Percentiles rank a stretch among this genome's conserved stretches.
Conservation (phyloP, 192 early-diverging fungal genomes). For the Phlyctochytrium planicorne region DNA sequence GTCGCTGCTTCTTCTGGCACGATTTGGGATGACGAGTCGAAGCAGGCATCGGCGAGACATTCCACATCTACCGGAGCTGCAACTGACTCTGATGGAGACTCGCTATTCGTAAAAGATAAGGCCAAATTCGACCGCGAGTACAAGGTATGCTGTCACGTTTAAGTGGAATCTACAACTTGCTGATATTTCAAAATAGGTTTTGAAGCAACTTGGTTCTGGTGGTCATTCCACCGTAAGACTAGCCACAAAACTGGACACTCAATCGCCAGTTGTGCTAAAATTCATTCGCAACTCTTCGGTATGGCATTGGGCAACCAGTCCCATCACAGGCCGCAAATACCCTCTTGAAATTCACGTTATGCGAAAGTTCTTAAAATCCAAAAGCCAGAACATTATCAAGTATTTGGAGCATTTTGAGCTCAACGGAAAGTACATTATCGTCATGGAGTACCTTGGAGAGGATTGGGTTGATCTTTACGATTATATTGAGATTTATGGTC, state of each 20-base stretch:
- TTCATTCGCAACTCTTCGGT: constrained; percentile 44
- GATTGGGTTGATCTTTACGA: constrained; percentile 59
- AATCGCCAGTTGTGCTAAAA: constrained; percentile 40
- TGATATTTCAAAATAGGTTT: constrained; percentile 33
- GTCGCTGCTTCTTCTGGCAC: not conserved
- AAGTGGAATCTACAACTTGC: not conserved
- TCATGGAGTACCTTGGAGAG: constrained; percentile 59
- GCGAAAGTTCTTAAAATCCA: constrained; percentile 24
- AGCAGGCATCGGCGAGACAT: not conserved
- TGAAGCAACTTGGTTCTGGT: constrained; percentile 47
- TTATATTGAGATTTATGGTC: constrained; percentile 51
- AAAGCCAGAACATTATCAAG: constrained; percentile 31
- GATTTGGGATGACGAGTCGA: not conserved
- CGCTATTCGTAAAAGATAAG: too few species aligned
- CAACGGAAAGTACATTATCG: constrained; percentile 40
- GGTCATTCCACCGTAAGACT: constrained; percentile 54
- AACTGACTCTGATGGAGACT: too few species aligned
- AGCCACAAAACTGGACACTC: constrained; percentile 22
- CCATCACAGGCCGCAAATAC: constrained; percentile 15
- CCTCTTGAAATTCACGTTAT: constrained; percentile 49
- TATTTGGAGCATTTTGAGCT: constrained; percentile 47
- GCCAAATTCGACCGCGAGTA: not conserved
- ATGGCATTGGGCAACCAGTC: constrained; percentile 47
- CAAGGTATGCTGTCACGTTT: constrained; percentile 1
- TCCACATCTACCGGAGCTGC: too few species aligned